phyloP scores from a whole-genome alignment of 768 basidiomycete genomes.

The Strobilomyces confusus region DNA sequence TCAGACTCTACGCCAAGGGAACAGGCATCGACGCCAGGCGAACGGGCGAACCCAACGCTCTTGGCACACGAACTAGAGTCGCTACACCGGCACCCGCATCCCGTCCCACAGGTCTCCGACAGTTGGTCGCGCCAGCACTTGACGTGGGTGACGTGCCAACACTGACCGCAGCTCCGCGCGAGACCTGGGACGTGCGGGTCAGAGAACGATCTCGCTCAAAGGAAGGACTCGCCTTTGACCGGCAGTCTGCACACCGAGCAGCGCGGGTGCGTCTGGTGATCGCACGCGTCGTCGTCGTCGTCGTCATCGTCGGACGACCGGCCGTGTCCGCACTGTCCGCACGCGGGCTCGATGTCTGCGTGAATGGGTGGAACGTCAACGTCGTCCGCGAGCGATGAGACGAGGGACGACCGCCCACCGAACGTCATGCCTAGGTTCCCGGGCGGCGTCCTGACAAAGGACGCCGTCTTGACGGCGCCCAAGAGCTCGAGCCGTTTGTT shows the following conservation, averaged over 20 bases:
- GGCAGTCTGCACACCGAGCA: conserved; percentile 78
- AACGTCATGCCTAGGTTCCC: conserved; percentile 37
- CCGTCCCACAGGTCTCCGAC: conserved; percentile 56
- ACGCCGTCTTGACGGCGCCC: conserved; percentile 49
- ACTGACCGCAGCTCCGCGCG: conserved; percentile 56
- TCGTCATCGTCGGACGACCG: conserved; percentile 28
- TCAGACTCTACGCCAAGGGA: neutral
- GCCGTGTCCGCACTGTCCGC: conserved; percentile 39
- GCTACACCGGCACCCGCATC: conserved; percentile 62
- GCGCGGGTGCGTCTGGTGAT: conserved; percentile 40
- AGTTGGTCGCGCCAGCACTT: conserved; percentile 50
- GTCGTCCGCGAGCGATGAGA: neutral
- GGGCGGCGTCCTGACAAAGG: conserved; percentile 21
- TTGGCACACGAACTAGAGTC: conserved; percentile 14
- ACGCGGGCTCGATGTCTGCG: conserved; percentile 47
- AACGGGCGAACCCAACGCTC: conserved; percentile 7
- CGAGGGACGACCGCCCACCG: conserved; percentile 6
- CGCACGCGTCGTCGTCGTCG: conserved; percentile 37
- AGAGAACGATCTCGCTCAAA: neutral
- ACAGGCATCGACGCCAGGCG: conserved; percentile 5
- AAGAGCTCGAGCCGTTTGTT: conserved; percentile 71
- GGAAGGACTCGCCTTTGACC: conserved; percentile 53
- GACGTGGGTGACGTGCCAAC: conserved; percentile 63
- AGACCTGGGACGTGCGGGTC: conserved; percentile 42
- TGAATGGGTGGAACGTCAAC: conserved; percentile 2